Conservation (phyloP, 192 early-diverging fungal species). For the Coemansia furcata region DNA sequence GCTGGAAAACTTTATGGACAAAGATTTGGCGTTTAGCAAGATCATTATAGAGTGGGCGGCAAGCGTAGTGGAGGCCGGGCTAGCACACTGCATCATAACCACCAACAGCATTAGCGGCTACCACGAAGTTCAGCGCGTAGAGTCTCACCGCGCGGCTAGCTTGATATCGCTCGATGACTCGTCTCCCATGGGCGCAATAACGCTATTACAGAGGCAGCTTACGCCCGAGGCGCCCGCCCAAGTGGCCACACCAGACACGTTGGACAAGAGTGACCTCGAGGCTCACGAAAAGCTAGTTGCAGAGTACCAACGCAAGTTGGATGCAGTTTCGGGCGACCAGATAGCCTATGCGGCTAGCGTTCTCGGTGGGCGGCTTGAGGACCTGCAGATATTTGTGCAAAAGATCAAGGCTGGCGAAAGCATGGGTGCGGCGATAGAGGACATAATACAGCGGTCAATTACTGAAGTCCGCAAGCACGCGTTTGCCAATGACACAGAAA, state of each 20-base stretch:
- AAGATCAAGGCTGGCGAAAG: conserved; percentile 75
- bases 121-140: conserved; percentile 61
- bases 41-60: conserved; percentile 82
- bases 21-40: conserved; percentile 61
- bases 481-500: conserved; percentile 60
- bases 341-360: conserved; percentile 56
- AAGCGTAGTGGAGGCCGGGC: conserved; percentile 71
- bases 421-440: conserved; percentile 68
- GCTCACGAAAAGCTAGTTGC: not conserved
- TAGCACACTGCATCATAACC: conserved; percentile 91
- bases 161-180: conserved; percentile 46
- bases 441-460: conserved; percentile 76
- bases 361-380: conserved; percentile 88
- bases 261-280: not conserved
- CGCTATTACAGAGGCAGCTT: conserved; percentile 49
- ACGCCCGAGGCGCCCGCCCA: conserved; percentile 2
- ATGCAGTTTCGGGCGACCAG: conserved; percentile 22
- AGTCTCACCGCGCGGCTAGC: conserved; percentile 40
- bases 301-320: conserved; percentile 17
- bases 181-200: conserved; percentile 33
- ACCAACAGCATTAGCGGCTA: conserved; percentile 66
- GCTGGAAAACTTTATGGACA: conserved; percentile 81
- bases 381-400: conserved; percentile 85
- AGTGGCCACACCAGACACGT: not conserved
- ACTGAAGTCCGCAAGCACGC: conserved; percentile 88